A percentile compares a stretch with the other conserved stretches of the same genome.
Conservation (phyloP, 23 red algal genomes). For the Gracilaria gracilis region DNA sequence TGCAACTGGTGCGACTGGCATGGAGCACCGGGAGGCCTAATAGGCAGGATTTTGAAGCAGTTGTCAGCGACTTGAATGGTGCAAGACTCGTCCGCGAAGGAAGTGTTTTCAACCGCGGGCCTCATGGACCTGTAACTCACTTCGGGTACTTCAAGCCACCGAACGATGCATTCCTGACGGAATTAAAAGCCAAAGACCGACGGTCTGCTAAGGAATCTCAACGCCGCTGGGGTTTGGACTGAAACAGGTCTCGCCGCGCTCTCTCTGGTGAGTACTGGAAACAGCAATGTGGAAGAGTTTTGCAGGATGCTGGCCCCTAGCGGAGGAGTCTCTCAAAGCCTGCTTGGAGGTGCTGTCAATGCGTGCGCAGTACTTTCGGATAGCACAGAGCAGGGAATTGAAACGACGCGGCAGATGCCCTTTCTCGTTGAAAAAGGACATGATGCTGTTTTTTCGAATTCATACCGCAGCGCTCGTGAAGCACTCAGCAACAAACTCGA, state of each 20-base stretch:
- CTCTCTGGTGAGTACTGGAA: background rate
- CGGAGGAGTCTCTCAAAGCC: background rate
- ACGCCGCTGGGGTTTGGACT: conserved; percentile 56
- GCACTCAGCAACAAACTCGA: background rate
- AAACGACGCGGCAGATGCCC: background rate
- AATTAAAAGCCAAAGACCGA: too few relatives aligned
- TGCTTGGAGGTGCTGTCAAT: background rate
- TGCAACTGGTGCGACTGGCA: too few relatives aligned
- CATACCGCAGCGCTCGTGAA: background rate
- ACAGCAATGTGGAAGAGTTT: background rate
- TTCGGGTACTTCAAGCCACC: too few relatives aligned
- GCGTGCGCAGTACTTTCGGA: conserved; percentile 46
- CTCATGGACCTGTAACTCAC: too few relatives aligned
- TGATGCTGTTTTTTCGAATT: conserved; percentile 20
- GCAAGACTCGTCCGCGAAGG: too few relatives aligned
- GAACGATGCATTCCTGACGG: too few relatives aligned
- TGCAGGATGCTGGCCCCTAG: background rate
- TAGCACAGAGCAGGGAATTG: conserved; percentile 1
- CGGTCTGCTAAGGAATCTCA: background rate
- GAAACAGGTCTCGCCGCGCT: background rate
- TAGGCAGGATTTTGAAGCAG: too few relatives aligned
- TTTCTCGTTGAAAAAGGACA: conserved; percentile 31
- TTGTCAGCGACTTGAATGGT: too few relatives aligned
- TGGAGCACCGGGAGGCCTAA: too few relatives aligned
- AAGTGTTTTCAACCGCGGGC: too few relatives aligned